Conservation (phyloP, 2,329 filamentous ascomycete genomes). For the Rutstroemia sp. region DNA sequence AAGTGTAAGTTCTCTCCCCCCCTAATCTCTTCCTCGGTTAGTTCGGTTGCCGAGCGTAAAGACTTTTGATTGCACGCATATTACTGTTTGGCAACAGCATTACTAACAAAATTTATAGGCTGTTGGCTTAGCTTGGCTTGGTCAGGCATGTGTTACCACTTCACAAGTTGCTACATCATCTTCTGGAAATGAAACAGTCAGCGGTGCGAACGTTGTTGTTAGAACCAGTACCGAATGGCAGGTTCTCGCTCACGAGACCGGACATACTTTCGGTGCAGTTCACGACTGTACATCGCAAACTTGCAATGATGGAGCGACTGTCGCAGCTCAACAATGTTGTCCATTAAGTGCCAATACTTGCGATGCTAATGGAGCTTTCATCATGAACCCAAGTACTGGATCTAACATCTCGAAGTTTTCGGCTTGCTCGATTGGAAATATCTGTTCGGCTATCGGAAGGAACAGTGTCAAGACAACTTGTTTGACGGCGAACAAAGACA, state of each 20-base stretch:
- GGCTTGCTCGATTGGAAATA: slow-evolving; percentile 83
- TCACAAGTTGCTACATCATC: slow-evolving; percentile 46
- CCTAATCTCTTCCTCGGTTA: not conserved
- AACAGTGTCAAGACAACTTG: slow-evolving; percentile 71
- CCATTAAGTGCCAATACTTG: slow-evolving; percentile 63
- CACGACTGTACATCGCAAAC: slow-evolving; percentile 76
- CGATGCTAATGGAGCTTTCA: slow-evolving; percentile 69
- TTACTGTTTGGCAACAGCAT: not conserved
- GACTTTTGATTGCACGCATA: not conserved
- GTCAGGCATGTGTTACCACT: slow-evolving; percentile 67
- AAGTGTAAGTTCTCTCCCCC: slow-evolving; percentile 31
- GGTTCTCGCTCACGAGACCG: slow-evolving; percentile 88
- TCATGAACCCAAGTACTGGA: slow-evolving; percentile 92
- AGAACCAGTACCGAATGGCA: slow-evolving; percentile 84
- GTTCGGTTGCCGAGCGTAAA: not conserved
- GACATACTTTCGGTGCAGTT: slow-evolving; percentile 91
- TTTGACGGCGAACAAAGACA: slow-evolving; percentile 76
- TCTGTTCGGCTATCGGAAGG: slow-evolving; percentile 76
- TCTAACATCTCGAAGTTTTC: slow-evolving; percentile 72
- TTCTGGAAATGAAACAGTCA: slow-evolving; percentile 60
- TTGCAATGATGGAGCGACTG: slow-evolving; percentile 55
- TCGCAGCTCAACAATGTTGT: slow-evolving; percentile 65
- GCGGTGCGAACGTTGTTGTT: slow-evolving; percentile 84
- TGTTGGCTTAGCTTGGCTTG: slow-evolving; percentile 89
- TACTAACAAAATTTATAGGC: slow-evolving; percentile 36